A percentile compares a stretch with the other conserved stretches of the same genome.
These are phyloP conservation scores for Vanilla planifolia DNA, from an alignment of 106 monocot species.

Conservation along the genomic window DNA sequence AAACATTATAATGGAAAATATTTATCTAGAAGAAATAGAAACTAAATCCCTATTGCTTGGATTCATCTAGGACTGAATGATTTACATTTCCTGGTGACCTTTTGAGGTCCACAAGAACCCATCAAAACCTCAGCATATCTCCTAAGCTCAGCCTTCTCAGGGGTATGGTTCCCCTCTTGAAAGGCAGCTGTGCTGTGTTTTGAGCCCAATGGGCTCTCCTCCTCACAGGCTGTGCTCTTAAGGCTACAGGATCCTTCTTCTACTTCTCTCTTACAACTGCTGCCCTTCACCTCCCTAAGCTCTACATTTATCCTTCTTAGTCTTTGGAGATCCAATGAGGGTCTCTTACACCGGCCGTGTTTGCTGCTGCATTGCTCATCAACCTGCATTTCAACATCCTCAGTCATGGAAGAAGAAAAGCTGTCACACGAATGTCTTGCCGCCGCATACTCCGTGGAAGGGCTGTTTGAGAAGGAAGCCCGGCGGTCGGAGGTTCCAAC, in stretches of 20 bases:
- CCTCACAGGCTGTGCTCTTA: conserved; percentile 11
- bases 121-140: conserved; percentile 37
- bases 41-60: no score
- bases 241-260: background rate
- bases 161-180: conserved; percentile 1
- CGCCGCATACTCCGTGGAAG: background rate
- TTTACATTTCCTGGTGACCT: background rate
- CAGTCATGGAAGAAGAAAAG: conserved; percentile 27
- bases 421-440: conserved; percentile 10
- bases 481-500: conserved; percentile 12
- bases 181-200: background rate
- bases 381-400: conserved; percentile 19
- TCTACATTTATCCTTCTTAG: conserved; percentile 3
- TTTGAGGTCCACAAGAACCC: conserved; percentile 7
- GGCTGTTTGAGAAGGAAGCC: background rate
- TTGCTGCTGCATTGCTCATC: background rate
- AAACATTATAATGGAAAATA: no score
- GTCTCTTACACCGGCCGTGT: background rate
- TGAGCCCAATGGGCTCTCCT: background rate
- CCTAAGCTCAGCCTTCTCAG: conserved; percentile 37
- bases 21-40: no score
- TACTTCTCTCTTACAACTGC: conserved; percentile 30
- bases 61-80: no score
- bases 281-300: background rate
- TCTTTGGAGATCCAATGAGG: conserved; percentile 3